Base-by-base conservation (phyloP, 805 yeast species). In the Suhomyces kilbournensis region DNA sequence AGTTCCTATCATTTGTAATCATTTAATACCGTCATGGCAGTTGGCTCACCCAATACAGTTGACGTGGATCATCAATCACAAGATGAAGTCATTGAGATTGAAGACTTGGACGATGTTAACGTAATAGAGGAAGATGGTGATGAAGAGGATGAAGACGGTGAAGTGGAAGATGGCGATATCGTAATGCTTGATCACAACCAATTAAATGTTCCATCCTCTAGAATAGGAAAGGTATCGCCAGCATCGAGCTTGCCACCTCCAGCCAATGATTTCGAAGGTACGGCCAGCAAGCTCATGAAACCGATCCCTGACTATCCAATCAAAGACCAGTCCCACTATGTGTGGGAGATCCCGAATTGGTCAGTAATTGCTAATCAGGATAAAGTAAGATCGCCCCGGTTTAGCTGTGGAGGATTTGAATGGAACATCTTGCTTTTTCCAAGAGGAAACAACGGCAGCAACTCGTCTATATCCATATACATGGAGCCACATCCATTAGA, bases 381-480 rank as follows among this genome's bases (percentile, higher is more conserved):
- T 32, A 74, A 74, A 54, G 84, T 51, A 76, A 82, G 72, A 48
- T 70, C 76, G 8, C 77, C 77, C 0, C 63, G 67, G 17, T 84
- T 83, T 57, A 69, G 66, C 47, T 78, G 84, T 55, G 93, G 90
- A 1, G 84, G 79, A 1, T 82, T 68, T 60, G 81, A 81, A 39
- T 88, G 90, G 85, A 83, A 84, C 58, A 64, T 91, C 2, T 72
- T 93, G 40, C 65, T 93, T 34, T 89, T 91, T 65, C 96, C 97
- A 0, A 79, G 79, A 47, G 94, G 96, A 1, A 87, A 85, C 60
- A 76, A 80, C 46, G 75, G 80, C 48, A 76, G 76, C 54, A 73
- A 77, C 52, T 46, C 55, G 10, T 49, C 60, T 34, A 67, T 90
- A 7, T 90, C 97, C 0, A 68, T 90, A 23, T 94, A 90, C 66